Evolutionary conservation across 495 filamentous ascomycete species (phyloP).

Genomic region (Delitschia confertaspora): DNA sequence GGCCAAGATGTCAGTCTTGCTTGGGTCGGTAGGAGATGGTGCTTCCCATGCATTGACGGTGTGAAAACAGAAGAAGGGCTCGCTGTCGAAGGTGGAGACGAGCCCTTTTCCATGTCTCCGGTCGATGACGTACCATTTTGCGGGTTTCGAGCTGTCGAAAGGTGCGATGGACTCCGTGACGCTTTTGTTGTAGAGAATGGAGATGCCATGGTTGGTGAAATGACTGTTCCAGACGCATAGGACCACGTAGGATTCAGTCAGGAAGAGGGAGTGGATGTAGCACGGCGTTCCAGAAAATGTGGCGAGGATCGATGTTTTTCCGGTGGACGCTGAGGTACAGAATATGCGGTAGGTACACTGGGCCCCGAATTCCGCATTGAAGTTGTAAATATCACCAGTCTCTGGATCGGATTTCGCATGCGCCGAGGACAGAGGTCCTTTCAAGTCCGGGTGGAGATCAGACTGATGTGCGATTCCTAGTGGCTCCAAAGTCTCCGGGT

Average conservation of each 20-base stretch:
- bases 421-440: slow-evolving; percentile 52
- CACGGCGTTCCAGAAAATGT: slow-evolving; percentile 49
- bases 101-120: slow-evolving; percentile 34
- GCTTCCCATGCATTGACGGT: slow-evolving; percentile 67
- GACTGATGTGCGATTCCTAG: slow-evolving; percentile 49
- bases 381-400: slow-evolving; percentile 72
- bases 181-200: slow-evolving; percentile 49
- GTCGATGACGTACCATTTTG: slow-evolving; percentile 64
- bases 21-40: slow-evolving; percentile 31
- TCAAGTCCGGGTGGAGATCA: slow-evolving; percentile 55
- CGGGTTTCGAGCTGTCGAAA: slow-evolving; percentile 43
- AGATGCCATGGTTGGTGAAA: slow-evolving; percentile 40
- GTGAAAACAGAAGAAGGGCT: slow-evolving; percentile 67
- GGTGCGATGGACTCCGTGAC: slow-evolving; percentile 46
- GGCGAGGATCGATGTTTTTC: slow-evolving; percentile 60
- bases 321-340: slow-evolving; percentile 47
- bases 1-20: slow-evolving; percentile 45
- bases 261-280: slow-evolving; percentile 67
- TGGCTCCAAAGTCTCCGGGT: slow-evolving; percentile 63
- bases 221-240: slow-evolving; percentile 57
- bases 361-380: slow-evolving; percentile 50
- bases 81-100: slow-evolving; percentile 40
- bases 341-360: slow-evolving; percentile 57
- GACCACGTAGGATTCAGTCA: slow-evolving; percentile 56
- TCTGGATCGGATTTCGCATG: slow-evolving; percentile 62